Evolutionary conservation across 176 grass and related monocot species (phyloP), one percentile per base, ranked within the genome.

Genomic region (Canna indica): DNA sequence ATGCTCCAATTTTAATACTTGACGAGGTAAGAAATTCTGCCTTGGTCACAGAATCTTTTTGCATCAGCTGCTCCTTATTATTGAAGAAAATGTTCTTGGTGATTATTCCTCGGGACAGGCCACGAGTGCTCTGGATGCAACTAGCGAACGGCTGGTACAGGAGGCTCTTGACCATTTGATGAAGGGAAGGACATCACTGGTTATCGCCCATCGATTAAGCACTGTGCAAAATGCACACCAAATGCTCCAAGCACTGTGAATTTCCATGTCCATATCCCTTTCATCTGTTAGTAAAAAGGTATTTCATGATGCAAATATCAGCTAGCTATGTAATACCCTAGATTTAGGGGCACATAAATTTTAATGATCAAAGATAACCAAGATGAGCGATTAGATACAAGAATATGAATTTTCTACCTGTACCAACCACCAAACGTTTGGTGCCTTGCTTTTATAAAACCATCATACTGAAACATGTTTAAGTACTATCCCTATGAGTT

Each of bases 1-100:
- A 97, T 65, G 86, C 93, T 70, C 93, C 93, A 47, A 76, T 97
- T 82, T 84, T 97, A 54, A 90, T 97, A 85, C 93, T 97, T 62
- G 93, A 97, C 71, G 93, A 97, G 93, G 88, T 97, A 79, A 79
- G 18, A 65, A 33, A 71, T 80, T 50, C 39, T 76, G 27, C 20
- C 17, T 34, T 74, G 14, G 26, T 35, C 36, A 30, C 1, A 10
- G 17, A n/a, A 25, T 47, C 28, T 77, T 3, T 47, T 33, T 35
- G 44, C 24, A n/a, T 2, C 24, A n/a, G 27, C 58, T n/a, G n/a
- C 27, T 28, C 2, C 35, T 3, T 5, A 22, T 34, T 59, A 13
- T 44, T 10, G 33, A 42, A 4, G 32, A 33, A 6, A 59, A 45
- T 4, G 22, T 25, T 36, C 57, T 47, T 31, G 14, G 20, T 45